Base-by-base conservation (phyloP, 805 yeast genomes). In the Sungouiella blattae region DNA sequence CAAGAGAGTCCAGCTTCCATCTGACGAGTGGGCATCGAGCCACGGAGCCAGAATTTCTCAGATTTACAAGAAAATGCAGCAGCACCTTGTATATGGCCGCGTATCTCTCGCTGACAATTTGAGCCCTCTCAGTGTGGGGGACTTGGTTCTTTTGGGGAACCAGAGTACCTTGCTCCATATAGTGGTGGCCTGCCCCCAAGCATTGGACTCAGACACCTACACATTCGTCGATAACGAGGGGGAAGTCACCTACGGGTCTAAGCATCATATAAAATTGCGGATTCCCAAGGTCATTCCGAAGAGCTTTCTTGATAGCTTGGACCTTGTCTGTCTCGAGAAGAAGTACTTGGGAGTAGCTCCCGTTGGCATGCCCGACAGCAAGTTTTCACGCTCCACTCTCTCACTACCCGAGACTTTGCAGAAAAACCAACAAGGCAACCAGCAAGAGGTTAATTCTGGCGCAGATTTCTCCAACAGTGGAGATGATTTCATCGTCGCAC, bases 191-290 rank as follows among this genome's bases (percentile, higher is more conserved):
- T 55, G 75, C 17, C 89, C 89, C 0, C 44, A 51, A 4, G 52
- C 61, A 4, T 52, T 73, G 2, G 61, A 62, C 12, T 80, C 78
- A 30, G 74, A 77, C 17, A 58, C 79, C 21, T 82, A 75, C 46
- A 74, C 85, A 0, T 69, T 79, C 40, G 62, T 78, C 32, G 71
- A 73, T 35, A 65, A 69, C 20, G 71, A 71, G 37, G 93, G 93
- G 7, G 76, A 71, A 29, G 56, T 83, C 11, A 47, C 61, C 2
- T 80, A 72, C 57, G 57, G 47, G 17, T 61, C 73, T 9, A 71
- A 68, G 37, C 53, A 62, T 13, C 54, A 58, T 11, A 67, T 82
- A 34, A 61, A 64, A 24, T 48, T 75, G 20, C 62, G 87, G 30
- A 61, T 83, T 8, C 88, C 89, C 1, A 48, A 56, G 5, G 67